Evolutionary conservation across 768 basidiomycete species (phyloP).

Genomic region (Glaciozyma martinii): DNA sequence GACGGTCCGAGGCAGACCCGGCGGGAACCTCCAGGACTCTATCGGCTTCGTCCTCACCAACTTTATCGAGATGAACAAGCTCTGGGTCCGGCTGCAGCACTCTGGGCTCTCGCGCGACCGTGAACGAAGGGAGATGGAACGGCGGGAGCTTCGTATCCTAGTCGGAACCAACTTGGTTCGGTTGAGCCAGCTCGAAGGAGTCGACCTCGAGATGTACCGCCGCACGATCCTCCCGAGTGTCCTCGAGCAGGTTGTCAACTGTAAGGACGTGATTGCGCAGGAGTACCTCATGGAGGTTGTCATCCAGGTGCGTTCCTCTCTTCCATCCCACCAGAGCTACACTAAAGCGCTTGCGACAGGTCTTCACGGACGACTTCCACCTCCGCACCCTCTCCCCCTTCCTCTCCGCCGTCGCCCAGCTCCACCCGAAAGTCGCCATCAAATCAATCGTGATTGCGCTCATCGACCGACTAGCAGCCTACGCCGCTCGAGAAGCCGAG

Average conservation of each 20-base stretch:
- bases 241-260: constrained; percentile 93
- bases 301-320: constrained; percentile 61
- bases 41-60: constrained; percentile 93
- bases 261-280: constrained; percentile 97
- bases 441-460: constrained; percentile 96
- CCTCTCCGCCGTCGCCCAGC: constrained; percentile 86
- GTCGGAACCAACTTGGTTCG: constrained; percentile 97
- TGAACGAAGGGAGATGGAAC: constrained; percentile 64
- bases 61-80: constrained; percentile 99
- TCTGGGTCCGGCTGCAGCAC: constrained; percentile 97
- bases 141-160: constrained; percentile 85
- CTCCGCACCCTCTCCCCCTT: constrained; percentile 91
- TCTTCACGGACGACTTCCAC: constrained; percentile 98
- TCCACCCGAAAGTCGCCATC: constrained; percentile 97
- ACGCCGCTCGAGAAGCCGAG: constrained; percentile 94
- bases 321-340: neutral
- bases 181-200: constrained; percentile 87
- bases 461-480: constrained; percentile 89
- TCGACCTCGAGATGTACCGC: constrained; percentile 87
- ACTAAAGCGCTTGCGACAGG: constrained; percentile 44
- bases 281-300: constrained; percentile 99
- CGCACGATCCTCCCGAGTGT: constrained; percentile 78
- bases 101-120: constrained; percentile 94
- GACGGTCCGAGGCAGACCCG: constrained; percentile 48
- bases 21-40: constrained; percentile 87